Evolutionary conservation across 2,329 filamentous ascomycete species (phyloP).

Genomic region (Colletotrichum horii): DNA sequence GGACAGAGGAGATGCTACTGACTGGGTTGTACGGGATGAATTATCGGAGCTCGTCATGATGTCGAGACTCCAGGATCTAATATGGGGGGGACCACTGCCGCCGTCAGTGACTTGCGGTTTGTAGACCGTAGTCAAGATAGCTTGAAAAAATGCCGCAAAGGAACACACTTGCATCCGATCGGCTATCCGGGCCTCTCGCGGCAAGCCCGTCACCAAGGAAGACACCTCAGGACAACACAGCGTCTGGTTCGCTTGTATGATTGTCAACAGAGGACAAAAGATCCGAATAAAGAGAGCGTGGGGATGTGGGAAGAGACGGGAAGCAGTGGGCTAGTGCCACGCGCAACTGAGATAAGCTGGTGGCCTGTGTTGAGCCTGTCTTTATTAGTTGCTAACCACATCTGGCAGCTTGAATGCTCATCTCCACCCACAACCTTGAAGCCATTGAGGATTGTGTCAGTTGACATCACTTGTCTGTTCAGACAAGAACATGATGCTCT

Average conservation of each 20-base stretch:
- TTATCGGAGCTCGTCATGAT: background rate
- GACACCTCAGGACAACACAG: background rate
- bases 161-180: background rate
- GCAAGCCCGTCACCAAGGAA: background rate
- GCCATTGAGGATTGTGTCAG: background rate
- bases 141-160: background rate
- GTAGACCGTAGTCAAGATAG: background rate
- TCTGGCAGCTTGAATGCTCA: background rate
- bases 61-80: background rate
- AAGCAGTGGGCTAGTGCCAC: background rate
- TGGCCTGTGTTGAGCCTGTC: background rate
- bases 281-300: background rate
- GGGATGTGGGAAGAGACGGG: background rate
- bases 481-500: background rate
- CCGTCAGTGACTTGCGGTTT: background rate
- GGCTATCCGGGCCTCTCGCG: background rate
- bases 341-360: conserved; percentile 10
- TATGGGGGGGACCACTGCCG: background rate
- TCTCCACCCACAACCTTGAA: background rate
- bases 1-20: background rate
- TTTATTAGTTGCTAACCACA: background rate
- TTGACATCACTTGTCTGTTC: background rate
- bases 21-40: background rate
- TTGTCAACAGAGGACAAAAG: background rate
- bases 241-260: background rate